Evolutionary conservation across 495 filamentous ascomycete species (phyloP), one percentile per base, ranked within the genome.

Genomic region (Halenospora varia): DNA sequence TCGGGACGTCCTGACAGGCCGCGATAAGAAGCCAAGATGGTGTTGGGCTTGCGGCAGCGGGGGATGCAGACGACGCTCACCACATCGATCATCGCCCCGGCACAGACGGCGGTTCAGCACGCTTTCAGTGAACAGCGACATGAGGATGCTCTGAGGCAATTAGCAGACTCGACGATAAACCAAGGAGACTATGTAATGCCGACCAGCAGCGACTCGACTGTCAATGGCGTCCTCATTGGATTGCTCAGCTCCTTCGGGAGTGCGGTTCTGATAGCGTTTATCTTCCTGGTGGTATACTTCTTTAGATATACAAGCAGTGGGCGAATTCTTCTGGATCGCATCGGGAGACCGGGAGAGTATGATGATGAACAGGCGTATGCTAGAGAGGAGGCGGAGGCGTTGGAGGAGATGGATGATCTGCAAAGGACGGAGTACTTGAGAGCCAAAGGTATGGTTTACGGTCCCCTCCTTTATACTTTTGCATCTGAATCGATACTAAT

Each of bases 171-270:
- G 13, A 35, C 29, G 40, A 23, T 40, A 25, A 18, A 3, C 8
- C 29, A 35, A 35, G 29, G 6, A 6, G 13, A 13, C 29, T 4
- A 35, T 6, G 29, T 40, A 25, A 45, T 57, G 46, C 54, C 49
- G 25, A 4, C 10, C 8, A 58, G 10, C 20, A 41, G 19, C 47
- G 62, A 63, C 47, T 70, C 70, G 17, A 70, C 75, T 51, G 61
- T 79, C 55, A 79, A 89, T 69, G 94, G 95, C 70, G 88, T 98
- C 63, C 76, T 97, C 68, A 97, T 98, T 68, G 94, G 92, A 57
- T 84, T 98, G 65, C 76, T 97, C 47, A 96, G 95, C n/a, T 94
- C 93, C 18, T 96, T 98, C 73, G 94, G 93, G 25, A 95, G 92
- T 40, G 94, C 92, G 10, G 82, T 84, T 8, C 77, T 97, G 29